Conservation (phyloP, 1,284 basidiomycete species). For the Vanrija humicola region DNA sequence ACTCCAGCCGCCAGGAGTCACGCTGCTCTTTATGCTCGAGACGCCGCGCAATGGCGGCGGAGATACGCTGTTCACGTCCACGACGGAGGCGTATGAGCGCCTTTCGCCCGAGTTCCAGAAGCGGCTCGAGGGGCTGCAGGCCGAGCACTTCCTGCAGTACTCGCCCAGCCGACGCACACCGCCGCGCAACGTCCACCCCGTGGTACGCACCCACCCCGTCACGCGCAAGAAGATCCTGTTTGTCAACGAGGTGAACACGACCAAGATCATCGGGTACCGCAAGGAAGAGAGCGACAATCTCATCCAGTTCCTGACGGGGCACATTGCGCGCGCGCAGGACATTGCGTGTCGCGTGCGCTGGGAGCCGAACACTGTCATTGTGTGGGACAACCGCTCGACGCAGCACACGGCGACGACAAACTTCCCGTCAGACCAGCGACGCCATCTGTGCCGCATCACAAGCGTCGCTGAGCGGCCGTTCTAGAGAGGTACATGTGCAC, state of each 20-base stretch:
- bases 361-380: conserved; percentile 53
- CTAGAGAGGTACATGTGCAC: no score
- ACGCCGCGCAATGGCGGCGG: conserved; percentile 63
- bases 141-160: conserved; percentile 59
- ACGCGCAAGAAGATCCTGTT: conserved; percentile 48
- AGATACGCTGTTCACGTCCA: conserved; percentile 59
- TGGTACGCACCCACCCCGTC: conserved; percentile 50
- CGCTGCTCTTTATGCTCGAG: conserved; percentile 75
- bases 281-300: conserved; percentile 74
- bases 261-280: conserved; percentile 69
- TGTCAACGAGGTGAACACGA: conserved; percentile 50
- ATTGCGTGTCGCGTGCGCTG: conserved; percentile 46
- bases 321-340: no score
- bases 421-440: no score
- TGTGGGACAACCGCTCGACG: conserved; percentile 49
- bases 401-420: no score
- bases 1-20: conserved; percentile 75
- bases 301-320: conserved; percentile 56
- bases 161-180: conserved; percentile 61
- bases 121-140: conserved; percentile 64
- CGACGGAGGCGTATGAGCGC: conserved; percentile 64
- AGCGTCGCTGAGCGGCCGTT: no score
- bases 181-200: conserved; percentile 53
- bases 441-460: no score
- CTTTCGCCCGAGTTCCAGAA: conserved; percentile 64